phyloP scores from a whole-genome alignment of 1,284 basidiomycete species.

The Pseudozyma sp. region DNA sequence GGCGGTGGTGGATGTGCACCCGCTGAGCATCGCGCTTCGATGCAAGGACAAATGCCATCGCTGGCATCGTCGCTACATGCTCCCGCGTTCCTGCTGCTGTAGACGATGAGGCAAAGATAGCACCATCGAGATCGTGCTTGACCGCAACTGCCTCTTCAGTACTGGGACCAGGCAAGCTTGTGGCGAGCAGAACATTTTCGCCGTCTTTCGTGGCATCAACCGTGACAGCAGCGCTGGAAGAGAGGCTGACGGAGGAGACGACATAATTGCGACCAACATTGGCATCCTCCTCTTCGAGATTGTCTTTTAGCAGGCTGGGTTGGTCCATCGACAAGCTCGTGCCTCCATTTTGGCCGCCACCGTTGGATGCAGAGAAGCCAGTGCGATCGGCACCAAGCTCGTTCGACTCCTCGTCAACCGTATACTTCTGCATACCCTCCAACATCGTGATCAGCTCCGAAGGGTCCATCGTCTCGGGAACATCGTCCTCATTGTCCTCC shows the following conservation, averaged over 20 bases:
- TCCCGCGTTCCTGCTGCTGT: conserved; percentile 73
- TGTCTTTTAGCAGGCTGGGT: conserved; percentile 80
- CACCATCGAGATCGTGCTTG: conserved; percentile 85
- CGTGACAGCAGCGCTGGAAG: not conserved
- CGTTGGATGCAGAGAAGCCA: conserved; percentile 7
- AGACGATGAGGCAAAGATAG: conserved; percentile 73
- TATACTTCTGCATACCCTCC: conserved; percentile 86
- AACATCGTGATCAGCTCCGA: conserved; percentile 82
- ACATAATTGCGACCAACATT: conserved; percentile 76
- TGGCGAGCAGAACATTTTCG: conserved; percentile 16
- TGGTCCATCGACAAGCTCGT: conserved; percentile 25
- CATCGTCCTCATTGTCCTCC: conserved; percentile 74
- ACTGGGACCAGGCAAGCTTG: conserved; percentile 4
- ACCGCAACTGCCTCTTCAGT: conserved; percentile 70
- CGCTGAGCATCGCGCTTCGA: conserved; percentile 75
- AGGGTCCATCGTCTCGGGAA: conserved; percentile 88
- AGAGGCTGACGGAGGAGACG: conserved; percentile 72
- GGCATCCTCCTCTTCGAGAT: conserved; percentile 84
- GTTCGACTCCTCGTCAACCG: conserved; percentile 73
- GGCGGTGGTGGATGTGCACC: conserved; percentile 42
- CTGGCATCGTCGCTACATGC: conserved; percentile 84
- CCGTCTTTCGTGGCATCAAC: conserved; percentile 4
- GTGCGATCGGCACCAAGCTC: conserved; percentile 64
- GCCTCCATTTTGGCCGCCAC: conserved; percentile 63
- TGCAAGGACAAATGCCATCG: conserved; percentile 90